Evolutionary conservation across 2,329 filamentous ascomycete species (phyloP).

Genomic region (Aspergillus cejpii): DNA sequence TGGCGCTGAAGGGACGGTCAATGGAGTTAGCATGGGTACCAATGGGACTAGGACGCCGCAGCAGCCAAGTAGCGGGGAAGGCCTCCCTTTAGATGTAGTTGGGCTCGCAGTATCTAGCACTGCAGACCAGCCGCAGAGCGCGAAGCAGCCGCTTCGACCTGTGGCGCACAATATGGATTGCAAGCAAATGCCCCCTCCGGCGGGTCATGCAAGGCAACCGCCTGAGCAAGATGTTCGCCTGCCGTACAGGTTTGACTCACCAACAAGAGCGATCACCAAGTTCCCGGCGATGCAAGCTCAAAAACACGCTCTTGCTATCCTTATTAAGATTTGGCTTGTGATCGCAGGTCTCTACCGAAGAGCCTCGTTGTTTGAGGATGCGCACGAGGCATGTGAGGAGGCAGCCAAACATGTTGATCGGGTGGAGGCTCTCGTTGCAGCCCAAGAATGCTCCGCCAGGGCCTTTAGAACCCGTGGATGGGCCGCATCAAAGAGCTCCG

Average conservation of each 20-base stretch:
- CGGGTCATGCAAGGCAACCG: slow-evolving; percentile 41
- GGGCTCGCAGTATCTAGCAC: slow-evolving; percentile 28
- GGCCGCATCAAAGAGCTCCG: slow-evolving; percentile 73
- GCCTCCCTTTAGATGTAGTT: slow-evolving; percentile 17
- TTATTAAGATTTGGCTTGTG: slow-evolving; percentile 82
- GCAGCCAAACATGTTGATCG: slow-evolving; percentile 67
- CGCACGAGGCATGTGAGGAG: slow-evolving; percentile 71
- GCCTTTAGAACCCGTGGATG: slow-evolving; percentile 62
- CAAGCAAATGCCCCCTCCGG: slow-evolving; percentile 29
- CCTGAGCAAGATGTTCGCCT: slow-evolving; percentile 37
- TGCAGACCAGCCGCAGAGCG: slow-evolving; percentile 19
- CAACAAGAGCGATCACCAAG: slow-evolving; percentile 41
- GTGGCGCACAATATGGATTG: slow-evolving; percentile 36
- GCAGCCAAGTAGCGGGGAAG: slow-evolving; percentile 9
- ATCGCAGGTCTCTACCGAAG: slow-evolving; percentile 83
- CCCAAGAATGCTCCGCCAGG: slow-evolving; percentile 56
- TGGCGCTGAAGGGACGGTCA: slow-evolving; percentile 12
- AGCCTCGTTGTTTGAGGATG: slow-evolving; percentile 72
- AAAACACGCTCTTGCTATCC: slow-evolving; percentile 50
- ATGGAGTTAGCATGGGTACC: not conserved
- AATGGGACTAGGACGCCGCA: slow-evolving; percentile 11
- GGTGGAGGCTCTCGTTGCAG: slow-evolving; percentile 61
- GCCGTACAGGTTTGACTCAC: slow-evolving; percentile 37
- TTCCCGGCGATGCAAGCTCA: slow-evolving; percentile 48
- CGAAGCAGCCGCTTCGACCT: slow-evolving; percentile 29